These are phyloP conservation scores for Silene conica DNA, from an alignment of 148 eudicot species.

Conservation along the genomic window DNA sequence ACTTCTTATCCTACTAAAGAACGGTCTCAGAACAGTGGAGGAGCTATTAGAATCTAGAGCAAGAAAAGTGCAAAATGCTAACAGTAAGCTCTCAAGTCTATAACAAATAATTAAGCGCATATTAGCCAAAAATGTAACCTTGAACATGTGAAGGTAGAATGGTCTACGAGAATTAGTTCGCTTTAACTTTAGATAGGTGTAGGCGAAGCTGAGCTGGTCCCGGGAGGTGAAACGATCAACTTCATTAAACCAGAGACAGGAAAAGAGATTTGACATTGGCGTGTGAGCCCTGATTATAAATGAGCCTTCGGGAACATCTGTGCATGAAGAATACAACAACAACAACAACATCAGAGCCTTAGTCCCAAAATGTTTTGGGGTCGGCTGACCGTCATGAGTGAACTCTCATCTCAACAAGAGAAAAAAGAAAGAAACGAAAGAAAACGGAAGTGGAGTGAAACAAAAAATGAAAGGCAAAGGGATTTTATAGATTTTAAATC, in stretches of 20 bases:
- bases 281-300: slow-evolving; percentile 90
- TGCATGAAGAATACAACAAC: slow-evolving; percentile 14
- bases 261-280: slow-evolving; percentile 87
- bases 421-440: too few species aligned
- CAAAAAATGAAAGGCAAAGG: too few species aligned
- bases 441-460: too few species aligned
- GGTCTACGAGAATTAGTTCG: slow-evolving; percentile 58
- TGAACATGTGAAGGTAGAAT: slow-evolving; percentile 67
- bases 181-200: slow-evolving; percentile 78
- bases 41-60: too few species aligned
- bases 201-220: slow-evolving; percentile 90
- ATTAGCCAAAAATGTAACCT: slow-evolving; percentile 42
- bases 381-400: too few species aligned
- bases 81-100: neutral
- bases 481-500: too few species aligned
- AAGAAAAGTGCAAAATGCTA: neutral
- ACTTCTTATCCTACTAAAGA: neutral
- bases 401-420: too few species aligned
- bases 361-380: too few species aligned
- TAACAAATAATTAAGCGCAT: neutral
- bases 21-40: neutral
- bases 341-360: too few species aligned
- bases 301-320: slow-evolving; percentile 99
- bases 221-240: slow-evolving; percentile 92
- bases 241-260: slow-evolving; percentile 98